phyloP scores from a whole-genome alignment of 306 rosid genomes.

The Hippophae rhamnoides region DNA sequence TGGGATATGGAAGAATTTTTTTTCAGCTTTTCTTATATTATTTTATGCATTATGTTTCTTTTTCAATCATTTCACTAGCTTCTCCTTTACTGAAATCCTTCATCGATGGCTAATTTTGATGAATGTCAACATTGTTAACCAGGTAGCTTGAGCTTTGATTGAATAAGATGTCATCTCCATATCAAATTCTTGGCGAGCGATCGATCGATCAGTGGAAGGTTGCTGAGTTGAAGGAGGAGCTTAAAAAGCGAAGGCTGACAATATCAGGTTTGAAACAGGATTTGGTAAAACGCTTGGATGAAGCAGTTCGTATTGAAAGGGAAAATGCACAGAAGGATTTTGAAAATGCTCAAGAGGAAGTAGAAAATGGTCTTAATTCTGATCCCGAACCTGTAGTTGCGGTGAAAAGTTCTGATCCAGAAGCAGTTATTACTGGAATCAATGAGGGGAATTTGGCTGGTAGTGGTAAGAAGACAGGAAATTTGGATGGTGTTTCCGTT shows the following conservation, averaged over 20 bases:
- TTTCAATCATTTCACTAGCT: neutral
- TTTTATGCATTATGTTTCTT: too few species aligned
- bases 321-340: slow-evolving; percentile 24
- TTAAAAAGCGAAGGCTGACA: slow-evolving; percentile 60
- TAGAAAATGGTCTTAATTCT: slow-evolving; percentile 2
- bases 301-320: slow-evolving; percentile 50
- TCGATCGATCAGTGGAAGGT: slow-evolving; percentile 93
- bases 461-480: slow-evolving; percentile 20
- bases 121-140: neutral
- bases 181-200: slow-evolving; percentile 56
- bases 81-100: too few species aligned
- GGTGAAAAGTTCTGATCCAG: slow-evolving; percentile 13
- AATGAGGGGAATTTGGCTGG: slow-evolving; percentile 6
- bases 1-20: too few species aligned
- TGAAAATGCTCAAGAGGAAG: too few species aligned
- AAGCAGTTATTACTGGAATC: slow-evolving; percentile 20
- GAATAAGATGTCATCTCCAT: slow-evolving; percentile 58
- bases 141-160: slow-evolving; percentile 38
- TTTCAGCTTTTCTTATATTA: too few species aligned
- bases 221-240: slow-evolving; percentile 80
- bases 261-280: slow-evolving; percentile 86
- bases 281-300: slow-evolving; percentile 71
- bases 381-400: slow-evolving; percentile 18
- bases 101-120: neutral
- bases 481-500: slow-evolving; percentile 16